Evolutionary conservation across 257 asterid species (phyloP).

Genomic region (Perilla frutescens): DNA sequence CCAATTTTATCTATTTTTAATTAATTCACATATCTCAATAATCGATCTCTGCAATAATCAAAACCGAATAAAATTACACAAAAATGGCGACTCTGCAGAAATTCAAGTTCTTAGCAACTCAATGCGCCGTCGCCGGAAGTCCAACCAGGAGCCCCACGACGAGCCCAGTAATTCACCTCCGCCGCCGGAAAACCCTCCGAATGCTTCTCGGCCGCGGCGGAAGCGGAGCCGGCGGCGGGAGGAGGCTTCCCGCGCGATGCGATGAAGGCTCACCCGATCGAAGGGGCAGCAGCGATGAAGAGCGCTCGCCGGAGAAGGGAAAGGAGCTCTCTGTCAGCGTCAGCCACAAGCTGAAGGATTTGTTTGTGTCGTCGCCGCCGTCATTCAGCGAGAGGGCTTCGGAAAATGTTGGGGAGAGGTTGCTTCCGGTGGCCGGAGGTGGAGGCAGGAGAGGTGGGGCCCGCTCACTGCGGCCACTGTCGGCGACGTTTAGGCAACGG

Average conservation of each 20-base stretch:
- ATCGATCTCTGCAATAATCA: slow-evolving; percentile 15
- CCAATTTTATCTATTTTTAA: not conserved
- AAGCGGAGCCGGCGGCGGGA: slow-evolving; percentile 41
- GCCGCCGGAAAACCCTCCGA: slow-evolving; percentile 81
- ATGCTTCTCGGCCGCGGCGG: slow-evolving; percentile 73
- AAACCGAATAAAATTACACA: not conserved
- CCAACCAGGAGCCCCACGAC: slow-evolving; percentile 82
- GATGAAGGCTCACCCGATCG: slow-evolving; percentile 49
- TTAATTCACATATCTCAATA: not conserved
- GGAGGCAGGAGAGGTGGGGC: slow-evolving; percentile 41
- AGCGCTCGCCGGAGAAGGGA: slow-evolving; percentile 36
- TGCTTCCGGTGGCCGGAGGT: slow-evolving; percentile 33
- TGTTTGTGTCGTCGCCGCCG: slow-evolving; percentile 75
- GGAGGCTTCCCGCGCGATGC: slow-evolving; percentile 36
- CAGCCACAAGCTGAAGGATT: slow-evolving; percentile 62
- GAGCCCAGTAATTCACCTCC: slow-evolving; percentile 87
- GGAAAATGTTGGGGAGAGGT: slow-evolving; percentile 49
- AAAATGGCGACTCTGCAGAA: slow-evolving; percentile 76
- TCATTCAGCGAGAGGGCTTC: slow-evolving; percentile 49
- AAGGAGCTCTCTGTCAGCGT: slow-evolving; percentile 40
- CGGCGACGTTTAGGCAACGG: slow-evolving; percentile 66
- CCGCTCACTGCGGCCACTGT: slow-evolving; percentile 55
- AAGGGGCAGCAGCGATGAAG: slow-evolving; percentile 19
- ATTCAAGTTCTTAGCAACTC: slow-evolving; percentile 81
- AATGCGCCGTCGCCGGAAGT: slow-evolving; percentile 82